Evolutionary conservation across 805 yeast species (phyloP).

Genomic region (Kodamaea nitidulidarum): DNA sequence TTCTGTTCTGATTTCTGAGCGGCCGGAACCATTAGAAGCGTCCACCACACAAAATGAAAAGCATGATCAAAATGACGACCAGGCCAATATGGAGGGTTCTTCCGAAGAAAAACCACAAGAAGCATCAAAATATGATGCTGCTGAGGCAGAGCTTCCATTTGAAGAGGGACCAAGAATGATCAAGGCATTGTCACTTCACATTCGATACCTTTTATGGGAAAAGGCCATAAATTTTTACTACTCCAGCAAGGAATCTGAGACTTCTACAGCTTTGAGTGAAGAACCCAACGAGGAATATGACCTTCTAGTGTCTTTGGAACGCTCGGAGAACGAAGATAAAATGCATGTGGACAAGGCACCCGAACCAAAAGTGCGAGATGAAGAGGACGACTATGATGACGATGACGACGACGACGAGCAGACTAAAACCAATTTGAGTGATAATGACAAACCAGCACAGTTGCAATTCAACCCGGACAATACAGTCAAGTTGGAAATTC

Average conservation of each 20-base stretch:
- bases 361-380: constrained; percentile 24
- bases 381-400: constrained; percentile 32
- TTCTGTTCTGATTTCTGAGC: constrained; percentile 20
- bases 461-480: constrained; percentile 24
- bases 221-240: constrained; percentile 54
- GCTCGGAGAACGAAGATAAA: constrained; percentile 19
- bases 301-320: constrained; percentile 31
- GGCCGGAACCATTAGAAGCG: not conserved
- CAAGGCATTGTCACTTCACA: constrained; percentile 49
- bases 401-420: constrained; percentile 21
- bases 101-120: constrained; percentile 14
- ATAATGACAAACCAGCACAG: constrained; percentile 2
- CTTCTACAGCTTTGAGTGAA: constrained; percentile 19
- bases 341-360: constrained; percentile 7
- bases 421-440: constrained; percentile 19
- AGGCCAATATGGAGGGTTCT: not conserved
- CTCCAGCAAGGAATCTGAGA: constrained; percentile 15
- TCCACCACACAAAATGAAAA: too few relatives aligned
- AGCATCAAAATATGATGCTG: constrained; percentile 15
- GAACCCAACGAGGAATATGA: constrained; percentile 34
- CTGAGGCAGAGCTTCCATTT: constrained; percentile 27
- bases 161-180: constrained; percentile 40
- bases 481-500: constrained; percentile 31
- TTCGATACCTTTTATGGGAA: constrained; percentile 70
- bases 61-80: not conserved